A percentile compares a stretch with the other conserved stretches of the same genome.
These are phyloP conservation scores for Cutaneotrichosporon sp. DNA, from an alignment of 1,284 basidiomycete species.

Conservation along the genomic window DNA sequence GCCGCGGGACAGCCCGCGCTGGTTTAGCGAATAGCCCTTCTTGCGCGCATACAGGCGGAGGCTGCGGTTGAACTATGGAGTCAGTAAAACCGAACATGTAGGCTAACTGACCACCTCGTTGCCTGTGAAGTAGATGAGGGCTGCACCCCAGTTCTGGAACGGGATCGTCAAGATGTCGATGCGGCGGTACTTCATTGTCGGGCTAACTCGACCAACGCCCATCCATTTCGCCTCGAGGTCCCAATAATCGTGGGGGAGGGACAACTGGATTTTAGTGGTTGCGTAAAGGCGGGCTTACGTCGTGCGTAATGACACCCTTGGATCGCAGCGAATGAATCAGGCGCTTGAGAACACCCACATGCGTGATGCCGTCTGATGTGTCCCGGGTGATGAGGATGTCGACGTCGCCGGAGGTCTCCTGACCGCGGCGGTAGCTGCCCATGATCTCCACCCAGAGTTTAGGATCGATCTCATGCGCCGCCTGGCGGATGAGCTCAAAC, in stretches of 20 bases:
- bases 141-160: constrained; percentile 70
- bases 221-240: constrained; percentile 71
- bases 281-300: constrained; percentile 51
- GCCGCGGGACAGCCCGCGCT: constrained; percentile 67
- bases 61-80: constrained; percentile 78
- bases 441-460: constrained; percentile 74
- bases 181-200: constrained; percentile 55
- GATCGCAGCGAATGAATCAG: constrained; percentile 59
- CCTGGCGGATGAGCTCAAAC: constrained; percentile 63
- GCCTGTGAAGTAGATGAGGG: constrained; percentile 79
- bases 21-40: constrained; percentile 79
- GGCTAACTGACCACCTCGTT: constrained; percentile 66
- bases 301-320: constrained; percentile 65
- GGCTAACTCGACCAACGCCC: constrained; percentile 60
- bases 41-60: constrained; percentile 76
- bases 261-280: constrained; percentile 25
- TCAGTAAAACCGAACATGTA: background rate
- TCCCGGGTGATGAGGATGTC: constrained; percentile 79
- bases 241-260: constrained; percentile 57
- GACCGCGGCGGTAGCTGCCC: constrained; percentile 82
- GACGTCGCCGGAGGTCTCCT: constrained; percentile 76
- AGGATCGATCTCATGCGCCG: constrained; percentile 66
- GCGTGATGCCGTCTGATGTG: constrained; percentile 64
- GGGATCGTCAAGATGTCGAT: constrained; percentile 77
- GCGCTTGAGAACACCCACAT: constrained; percentile 55